Evolutionary conservation across 192 early-diverging fungal genomes (phyloP), one percentile per base, ranked within the genome.

Genomic region (Backusella psychrophila): DNA sequence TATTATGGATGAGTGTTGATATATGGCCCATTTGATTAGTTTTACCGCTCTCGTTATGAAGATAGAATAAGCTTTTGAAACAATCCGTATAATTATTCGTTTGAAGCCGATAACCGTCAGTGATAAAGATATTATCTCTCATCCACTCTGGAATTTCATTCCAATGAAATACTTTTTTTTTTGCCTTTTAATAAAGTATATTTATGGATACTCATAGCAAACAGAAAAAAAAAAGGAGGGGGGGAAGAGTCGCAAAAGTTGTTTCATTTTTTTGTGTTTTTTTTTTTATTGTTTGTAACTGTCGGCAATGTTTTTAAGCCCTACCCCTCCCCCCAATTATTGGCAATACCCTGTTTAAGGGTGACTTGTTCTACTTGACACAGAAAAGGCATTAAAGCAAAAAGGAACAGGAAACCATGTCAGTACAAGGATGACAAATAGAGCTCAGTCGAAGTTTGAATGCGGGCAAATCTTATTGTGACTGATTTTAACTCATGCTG

Each of bases 41-140:
- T 38, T 76, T 82, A 87, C 93, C 95, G 36, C 89, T 93, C 80
- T 98, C 97, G 80, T 98, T 98, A 83, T 97, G 96, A 29, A 96
- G 66, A 82, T 93, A 96, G 23, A 90, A 85, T 72, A 96, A 75
- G 6, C 94, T 93, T 23, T 87, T 82, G 41, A 93, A 72, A 80
- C 96, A 98, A 68, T 86, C 90, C 1, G 44, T 71, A 79, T 93
- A 96, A 53, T 92, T 95, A 74, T 92, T 84, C 4, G 87, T 87
- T 39, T 92, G 90, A 33, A 87, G 86, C 23, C 97, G 87, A 82
- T 98, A 98, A 7, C 96, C 95, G 33, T 83, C 84, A 23, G 82
- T 85, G 74, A 98, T 96, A 72, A 81, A 94, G 2, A 86, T 80
- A 80, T 95, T 96, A 85, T 96, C 95, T 26, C 84, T 82, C 86